Conservation (phyloP, 805 yeast species). For the Candida cerambycidarum region DNA sequence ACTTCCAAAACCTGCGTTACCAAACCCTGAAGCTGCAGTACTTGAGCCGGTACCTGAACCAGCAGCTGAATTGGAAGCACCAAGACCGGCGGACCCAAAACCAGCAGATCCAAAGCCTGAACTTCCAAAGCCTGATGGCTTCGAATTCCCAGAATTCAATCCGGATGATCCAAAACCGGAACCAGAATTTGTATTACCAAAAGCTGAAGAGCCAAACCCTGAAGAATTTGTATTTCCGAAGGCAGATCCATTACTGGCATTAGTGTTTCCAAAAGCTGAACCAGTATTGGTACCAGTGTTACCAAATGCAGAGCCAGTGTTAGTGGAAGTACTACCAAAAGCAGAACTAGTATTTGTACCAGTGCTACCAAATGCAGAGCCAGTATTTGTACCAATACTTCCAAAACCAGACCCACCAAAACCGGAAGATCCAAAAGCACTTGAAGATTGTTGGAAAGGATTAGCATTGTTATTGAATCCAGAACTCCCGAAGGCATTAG, state of each 20-base stretch:
- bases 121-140: conserved; percentile 9
- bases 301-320: conserved; percentile 1
- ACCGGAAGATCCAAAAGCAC: conserved; percentile 13
- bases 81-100: conserved; percentile 9
- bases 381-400: neutral
- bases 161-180: conserved; percentile 12
- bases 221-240: conserved; percentile 9
- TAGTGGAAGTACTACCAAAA: conserved; percentile 1
- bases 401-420: conserved; percentile 1
- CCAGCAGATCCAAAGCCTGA: conserved; percentile 17
- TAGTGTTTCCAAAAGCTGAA: conserved; percentile 12
- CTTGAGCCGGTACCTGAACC: neutral
- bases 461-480: conserved; percentile 6
- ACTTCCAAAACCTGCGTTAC: conserved; percentile 14
- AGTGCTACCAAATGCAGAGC: conserved; percentile 12
- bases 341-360: conserved; percentile 6
- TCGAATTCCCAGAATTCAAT: conserved; percentile 11
- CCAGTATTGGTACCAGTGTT: conserved; percentile 1
- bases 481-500: conserved; percentile 13
- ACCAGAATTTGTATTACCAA: conserved; percentile 8
- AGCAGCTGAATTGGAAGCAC: conserved; percentile 6
- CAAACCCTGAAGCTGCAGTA: conserved; percentile 14
- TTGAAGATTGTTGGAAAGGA: conserved; percentile 2
- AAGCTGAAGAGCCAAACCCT: conserved; percentile 10
- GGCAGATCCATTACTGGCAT: conserved; percentile 8